Evolutionary conservation across 805 yeast species (phyloP), one percentile per base, ranked within the genome.

Genomic region (Wickerhamiella cacticola): DNA sequence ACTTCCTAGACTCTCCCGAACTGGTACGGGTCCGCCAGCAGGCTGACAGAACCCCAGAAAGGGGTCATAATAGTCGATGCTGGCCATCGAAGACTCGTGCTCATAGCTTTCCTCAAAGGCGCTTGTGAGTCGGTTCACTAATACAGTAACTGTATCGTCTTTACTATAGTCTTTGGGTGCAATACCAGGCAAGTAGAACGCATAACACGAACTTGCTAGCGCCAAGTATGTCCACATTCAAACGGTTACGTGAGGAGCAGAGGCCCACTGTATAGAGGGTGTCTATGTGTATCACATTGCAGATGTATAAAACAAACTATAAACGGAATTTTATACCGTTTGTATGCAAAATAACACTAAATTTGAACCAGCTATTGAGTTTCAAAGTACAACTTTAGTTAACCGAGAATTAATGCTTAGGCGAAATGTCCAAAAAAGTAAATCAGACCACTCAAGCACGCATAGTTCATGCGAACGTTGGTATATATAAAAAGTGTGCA

Each of bases 171-270:
- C 81, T 1, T 94, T 83, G 16, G 98, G 97, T 0, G 97, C 95
- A 21, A 87, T 92, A 7, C 97, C 97, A 0, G 97, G 97, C 48
- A 92, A 70, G 61, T 92, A 89, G 66, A 92, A 89, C 2, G 80
- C 94, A 45, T 53, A 48, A 16, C 36, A 31, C n/a, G 36, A 9
- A n/a, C 36, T 31, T 8, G n/a, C 36, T 15, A 31, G 36, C 5
- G 36, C 36, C 36, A 31, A 31, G 36, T 31, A n/a, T 19, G 36
- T 31, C 36, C 36, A 31, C 36, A 31, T 31, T 6, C 5, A 29
- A 5, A 29, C 15, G 34, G 36, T 31, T 31, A 31, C 36, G 36
- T 31, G 36, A n/a, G n/a, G n/a, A n/a, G n/a, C n/a, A n/a, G n/a
- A n/a, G n/a, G n/a, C n/a, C n/a, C n/a, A n/a, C n/a, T n/a, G n/a